Evolutionary conservation across 1,284 basidiomycete genomes (phyloP).

Genomic region (Boletus mariae): DNA sequence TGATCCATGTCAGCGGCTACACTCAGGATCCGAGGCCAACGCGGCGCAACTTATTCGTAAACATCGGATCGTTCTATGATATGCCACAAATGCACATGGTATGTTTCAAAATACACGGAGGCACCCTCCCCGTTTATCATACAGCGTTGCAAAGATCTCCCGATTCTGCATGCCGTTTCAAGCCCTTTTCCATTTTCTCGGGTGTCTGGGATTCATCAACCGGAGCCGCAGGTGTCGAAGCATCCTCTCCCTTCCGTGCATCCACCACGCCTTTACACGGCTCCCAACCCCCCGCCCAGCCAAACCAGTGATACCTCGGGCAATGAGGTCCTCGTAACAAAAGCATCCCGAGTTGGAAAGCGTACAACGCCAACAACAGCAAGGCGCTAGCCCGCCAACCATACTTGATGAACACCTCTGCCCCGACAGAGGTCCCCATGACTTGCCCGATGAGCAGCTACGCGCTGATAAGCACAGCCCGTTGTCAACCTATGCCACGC

Average conservation of each 20-base stretch:
- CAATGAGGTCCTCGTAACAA: constrained; percentile 55
- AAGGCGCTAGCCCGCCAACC: constrained; percentile 59
- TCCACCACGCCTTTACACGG: constrained; percentile 31
- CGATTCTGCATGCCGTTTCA: neutral
- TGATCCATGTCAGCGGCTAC: neutral
- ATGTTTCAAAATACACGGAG: neutral
- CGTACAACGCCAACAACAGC: constrained; percentile 50
- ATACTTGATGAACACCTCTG: constrained; percentile 52
- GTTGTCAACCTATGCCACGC: neutral
- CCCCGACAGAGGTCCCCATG: constrained; percentile 62
- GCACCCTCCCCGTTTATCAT: neutral
- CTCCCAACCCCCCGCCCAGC: constrained; percentile 50
- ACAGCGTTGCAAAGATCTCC: neutral
- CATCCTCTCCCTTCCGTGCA: neutral
- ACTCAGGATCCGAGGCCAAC: neutral
- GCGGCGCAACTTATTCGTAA: neutral
- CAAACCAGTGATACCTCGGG: constrained; percentile 50
- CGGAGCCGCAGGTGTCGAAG: neutral
- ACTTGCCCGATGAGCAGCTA: constrained; percentile 60
- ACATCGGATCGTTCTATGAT: neutral
- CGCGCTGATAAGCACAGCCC: constrained; percentile 1
- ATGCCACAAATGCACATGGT: neutral
- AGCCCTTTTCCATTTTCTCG: constrained; percentile 9
- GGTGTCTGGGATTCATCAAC: neutral
- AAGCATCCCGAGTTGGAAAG: constrained; percentile 43